Conservation (phyloP, 441 rosid species). For the Eutrema salsugineum region DNA sequence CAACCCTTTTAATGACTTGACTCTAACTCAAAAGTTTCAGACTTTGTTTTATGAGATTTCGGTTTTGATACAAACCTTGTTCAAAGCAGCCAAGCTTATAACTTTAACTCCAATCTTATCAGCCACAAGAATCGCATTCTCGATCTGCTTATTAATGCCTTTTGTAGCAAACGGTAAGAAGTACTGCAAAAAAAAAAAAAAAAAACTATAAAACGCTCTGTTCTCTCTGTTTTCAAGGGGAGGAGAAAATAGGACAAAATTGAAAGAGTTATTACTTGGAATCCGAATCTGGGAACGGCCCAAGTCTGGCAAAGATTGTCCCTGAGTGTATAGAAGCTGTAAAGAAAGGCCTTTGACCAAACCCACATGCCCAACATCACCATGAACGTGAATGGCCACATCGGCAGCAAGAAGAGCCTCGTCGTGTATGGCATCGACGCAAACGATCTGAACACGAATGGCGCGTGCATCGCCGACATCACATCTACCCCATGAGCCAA, state of each 20-base stretch:
- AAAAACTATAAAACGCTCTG: slow-evolving; percentile 4
- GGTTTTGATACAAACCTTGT: slow-evolving; percentile 55
- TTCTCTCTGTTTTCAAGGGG: not conserved
- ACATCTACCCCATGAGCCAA: slow-evolving; percentile 88
- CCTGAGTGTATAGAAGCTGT: slow-evolving; percentile 61
- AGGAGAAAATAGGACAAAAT: not conserved
- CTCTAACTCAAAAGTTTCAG: not conserved
- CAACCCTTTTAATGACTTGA: not conserved
- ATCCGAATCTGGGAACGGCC: slow-evolving; percentile 84
- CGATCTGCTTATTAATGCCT: slow-evolving; percentile 83
- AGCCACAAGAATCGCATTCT: slow-evolving; percentile 74
- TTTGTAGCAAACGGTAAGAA: slow-evolving; percentile 87
- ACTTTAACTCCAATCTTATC: slow-evolving; percentile 84
- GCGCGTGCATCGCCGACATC: slow-evolving; percentile 58
- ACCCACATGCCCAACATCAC: slow-evolving; percentile 69
- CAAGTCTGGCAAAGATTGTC: slow-evolving; percentile 70
- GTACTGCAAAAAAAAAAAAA: slow-evolving; percentile 46
- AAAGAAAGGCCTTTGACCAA: slow-evolving; percentile 58
- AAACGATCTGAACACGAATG: slow-evolving; percentile 55
- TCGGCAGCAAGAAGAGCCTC: slow-evolving; percentile 39
- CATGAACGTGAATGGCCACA: slow-evolving; percentile 47
- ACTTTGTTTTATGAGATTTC: not conserved
- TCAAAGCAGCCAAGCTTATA: slow-evolving; percentile 95
- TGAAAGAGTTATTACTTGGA: slow-evolving; percentile 49
- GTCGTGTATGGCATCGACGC: slow-evolving; percentile 55